Conservation (phyloP, 2,329 filamentous ascomycete species). For the Clonostachys sp. region DNA sequence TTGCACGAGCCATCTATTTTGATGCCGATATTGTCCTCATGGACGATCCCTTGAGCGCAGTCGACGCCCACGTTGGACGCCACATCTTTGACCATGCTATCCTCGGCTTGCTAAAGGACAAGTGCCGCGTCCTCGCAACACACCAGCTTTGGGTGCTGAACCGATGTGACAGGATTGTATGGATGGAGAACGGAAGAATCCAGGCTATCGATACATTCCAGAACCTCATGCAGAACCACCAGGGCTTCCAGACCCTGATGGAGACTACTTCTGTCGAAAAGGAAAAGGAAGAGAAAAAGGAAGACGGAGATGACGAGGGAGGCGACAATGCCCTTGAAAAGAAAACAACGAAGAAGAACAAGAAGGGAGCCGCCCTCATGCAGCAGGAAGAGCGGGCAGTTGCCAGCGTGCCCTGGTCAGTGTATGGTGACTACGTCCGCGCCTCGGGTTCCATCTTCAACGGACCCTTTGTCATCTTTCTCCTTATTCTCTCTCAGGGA, state of each 20-base stretch:
- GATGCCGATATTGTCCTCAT: constrained; percentile 64
- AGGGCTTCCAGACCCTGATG: constrained; percentile 80
- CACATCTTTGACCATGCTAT: constrained; percentile 94
- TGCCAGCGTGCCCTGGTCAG: constrained; percentile 72
- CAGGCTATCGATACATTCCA: constrained; percentile 85
- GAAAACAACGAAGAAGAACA: constrained; percentile 48
- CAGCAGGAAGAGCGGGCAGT: constrained; percentile 67
- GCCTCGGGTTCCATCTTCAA: constrained; percentile 71
- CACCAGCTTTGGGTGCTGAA: constrained; percentile 92
- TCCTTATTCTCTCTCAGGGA: constrained; percentile 71
- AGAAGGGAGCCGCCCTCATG: constrained; percentile 63
- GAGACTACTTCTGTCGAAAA: constrained; percentile 74
- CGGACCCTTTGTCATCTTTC: constrained; percentile 55
- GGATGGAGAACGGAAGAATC: constrained; percentile 84
- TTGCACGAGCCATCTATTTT: constrained; percentile 76
- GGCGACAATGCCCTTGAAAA: constrained; percentile 22
- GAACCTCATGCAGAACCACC: constrained; percentile 75
- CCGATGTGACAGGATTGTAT: constrained; percentile 86
- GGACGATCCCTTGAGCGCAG: constrained; percentile 66
- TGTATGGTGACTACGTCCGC: constrained; percentile 73
- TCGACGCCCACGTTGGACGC: constrained; percentile 65
- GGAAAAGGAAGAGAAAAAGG: constrained; percentile 44
- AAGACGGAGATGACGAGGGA: constrained; percentile 31
- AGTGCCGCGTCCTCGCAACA: constrained; percentile 86
- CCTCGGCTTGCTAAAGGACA: constrained; percentile 79